Evolutionary conservation across 2,329 filamentous ascomycete genomes (phyloP).

Genomic region (Hirsutella rhossiliensis): DNA sequence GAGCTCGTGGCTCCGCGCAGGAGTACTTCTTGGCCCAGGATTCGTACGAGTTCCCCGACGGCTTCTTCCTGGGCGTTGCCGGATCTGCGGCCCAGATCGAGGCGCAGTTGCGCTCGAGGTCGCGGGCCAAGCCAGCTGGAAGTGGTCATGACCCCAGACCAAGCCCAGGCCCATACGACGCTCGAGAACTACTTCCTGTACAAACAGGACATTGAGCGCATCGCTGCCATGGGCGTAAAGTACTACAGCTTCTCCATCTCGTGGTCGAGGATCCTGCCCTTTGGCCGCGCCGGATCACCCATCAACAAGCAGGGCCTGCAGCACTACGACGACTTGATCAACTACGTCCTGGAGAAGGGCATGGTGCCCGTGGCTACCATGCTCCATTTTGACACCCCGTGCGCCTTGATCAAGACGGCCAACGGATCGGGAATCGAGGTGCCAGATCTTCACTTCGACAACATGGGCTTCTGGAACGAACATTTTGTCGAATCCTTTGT

Average conservation of each 20-base stretch:
- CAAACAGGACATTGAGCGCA: conserved; percentile 41
- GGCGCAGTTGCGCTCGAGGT: conserved; percentile 32
- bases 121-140: conserved; percentile 30
- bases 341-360: conserved; percentile 33
- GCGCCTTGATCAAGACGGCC: not conserved
- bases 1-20: conserved; percentile 42
- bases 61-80: conserved; percentile 36
- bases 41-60: conserved; percentile 35
- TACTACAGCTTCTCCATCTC: conserved; percentile 40
- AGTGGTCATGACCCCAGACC: conserved; percentile 20
- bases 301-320: conserved; percentile 37
- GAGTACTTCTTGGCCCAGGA: conserved; percentile 35
- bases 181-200: conserved; percentile 43
- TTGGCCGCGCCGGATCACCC: conserved; percentile 34
- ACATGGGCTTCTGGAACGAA: conserved; percentile 31
- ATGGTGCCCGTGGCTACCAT: conserved; percentile 36
- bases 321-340: conserved; percentile 42
- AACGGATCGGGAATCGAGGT: not conserved
- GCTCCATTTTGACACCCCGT: conserved; percentile 35
- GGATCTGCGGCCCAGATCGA: conserved; percentile 34
- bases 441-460: conserved; percentile 24
- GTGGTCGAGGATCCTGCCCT: conserved; percentile 40
- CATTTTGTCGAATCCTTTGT: conserved; percentile 38
- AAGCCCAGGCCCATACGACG: too few relatives aligned
- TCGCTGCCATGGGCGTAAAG: conserved; percentile 37